phyloP scores from a whole-genome alignment of 371 early-diverging fungal genomes.

The Mortierella sp. region DNA sequence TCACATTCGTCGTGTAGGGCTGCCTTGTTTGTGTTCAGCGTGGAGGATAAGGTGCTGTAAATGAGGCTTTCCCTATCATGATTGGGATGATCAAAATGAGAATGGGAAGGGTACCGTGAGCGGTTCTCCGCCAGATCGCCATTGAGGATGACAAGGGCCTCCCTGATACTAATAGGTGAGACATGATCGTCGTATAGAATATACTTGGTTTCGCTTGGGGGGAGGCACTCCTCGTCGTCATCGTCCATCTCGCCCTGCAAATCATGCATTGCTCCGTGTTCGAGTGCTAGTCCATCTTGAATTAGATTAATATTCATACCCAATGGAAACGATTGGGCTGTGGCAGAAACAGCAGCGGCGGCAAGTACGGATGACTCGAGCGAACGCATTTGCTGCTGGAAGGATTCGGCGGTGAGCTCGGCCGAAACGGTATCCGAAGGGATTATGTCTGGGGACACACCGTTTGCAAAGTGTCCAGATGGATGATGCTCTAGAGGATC shows the following conservation, averaged over 20 bases:
- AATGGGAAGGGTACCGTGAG: neutral
- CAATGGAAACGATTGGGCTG: constrained; percentile 11
- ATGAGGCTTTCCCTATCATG: constrained; percentile 8
- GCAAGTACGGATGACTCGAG: constrained; percentile 25
- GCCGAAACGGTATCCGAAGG: neutral
- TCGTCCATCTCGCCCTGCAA: constrained; percentile 26
- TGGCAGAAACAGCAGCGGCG: constrained; percentile 3
- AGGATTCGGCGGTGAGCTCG: constrained; percentile 19
- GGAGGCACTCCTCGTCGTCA: constrained; percentile 46
- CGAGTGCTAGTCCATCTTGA: constrained; percentile 8
- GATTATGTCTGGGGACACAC: neutral
- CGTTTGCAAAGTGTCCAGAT: neutral
- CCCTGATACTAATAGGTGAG: constrained; percentile 29
- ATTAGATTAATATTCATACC: neutral
- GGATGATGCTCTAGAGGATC: constrained; percentile 1
- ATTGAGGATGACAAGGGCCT: constrained; percentile 41
- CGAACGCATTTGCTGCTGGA: constrained; percentile 35
- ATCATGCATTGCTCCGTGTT: constrained; percentile 15
- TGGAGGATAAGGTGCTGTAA: constrained; percentile 10
- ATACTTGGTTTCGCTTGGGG: constrained; percentile 52
- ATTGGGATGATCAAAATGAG: neutral
- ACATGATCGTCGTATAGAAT: constrained; percentile 53
- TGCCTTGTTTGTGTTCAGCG: neutral
- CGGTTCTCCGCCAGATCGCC: constrained; percentile 14
- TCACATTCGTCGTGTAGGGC: neutral